Conservation (phyloP, 495 filamentous ascomycete genomes). For the Daldinia bambusicola region DNA sequence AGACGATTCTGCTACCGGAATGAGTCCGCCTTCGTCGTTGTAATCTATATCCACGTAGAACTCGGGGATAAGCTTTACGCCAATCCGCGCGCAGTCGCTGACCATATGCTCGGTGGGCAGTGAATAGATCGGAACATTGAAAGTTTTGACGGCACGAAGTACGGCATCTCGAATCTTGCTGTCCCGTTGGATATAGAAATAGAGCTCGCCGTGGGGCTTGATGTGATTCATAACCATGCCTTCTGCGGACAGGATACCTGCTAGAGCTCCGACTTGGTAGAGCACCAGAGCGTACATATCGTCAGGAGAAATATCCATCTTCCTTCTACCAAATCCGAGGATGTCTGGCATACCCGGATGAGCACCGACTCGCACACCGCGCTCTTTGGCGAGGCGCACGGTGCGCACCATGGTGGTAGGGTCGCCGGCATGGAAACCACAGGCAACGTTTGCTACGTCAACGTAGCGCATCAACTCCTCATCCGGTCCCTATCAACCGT, state of each 20-base stretch:
- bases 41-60: slow-evolving; percentile 70
- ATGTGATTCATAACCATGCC: slow-evolving; percentile 66
- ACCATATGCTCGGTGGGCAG: slow-evolving; percentile 60
- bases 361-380: slow-evolving; percentile 64
- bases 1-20: slow-evolving; percentile 32
- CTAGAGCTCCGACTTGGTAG: slow-evolving; percentile 70
- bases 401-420: slow-evolving; percentile 70
- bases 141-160: slow-evolving; percentile 58
- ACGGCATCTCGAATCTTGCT: slow-evolving; percentile 62
- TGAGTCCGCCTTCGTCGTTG: slow-evolving; percentile 50
- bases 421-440: slow-evolving; percentile 68
- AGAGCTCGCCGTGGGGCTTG: slow-evolving; percentile 68
- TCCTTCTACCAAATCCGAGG: slow-evolving; percentile 69
- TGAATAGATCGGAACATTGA: slow-evolving; percentile 65
- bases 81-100: slow-evolving; percentile 63
- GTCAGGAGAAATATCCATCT: slow-evolving; percentile 64
- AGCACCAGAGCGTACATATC: slow-evolving; percentile 66
- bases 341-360: slow-evolving; percentile 71
- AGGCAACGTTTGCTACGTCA: slow-evolving; percentile 71
- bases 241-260: slow-evolving; percentile 66
- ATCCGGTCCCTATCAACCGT: slow-evolving; percentile 59
- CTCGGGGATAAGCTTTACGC: slow-evolving; percentile 66
- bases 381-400: slow-evolving; percentile 64
- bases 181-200: slow-evolving; percentile 67
- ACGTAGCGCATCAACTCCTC: slow-evolving; percentile 67